Percentiles rank a stretch among this genome's conserved stretches.
Conservation (phyloP, 805 yeast species). For the Candida germanica region DNA sequence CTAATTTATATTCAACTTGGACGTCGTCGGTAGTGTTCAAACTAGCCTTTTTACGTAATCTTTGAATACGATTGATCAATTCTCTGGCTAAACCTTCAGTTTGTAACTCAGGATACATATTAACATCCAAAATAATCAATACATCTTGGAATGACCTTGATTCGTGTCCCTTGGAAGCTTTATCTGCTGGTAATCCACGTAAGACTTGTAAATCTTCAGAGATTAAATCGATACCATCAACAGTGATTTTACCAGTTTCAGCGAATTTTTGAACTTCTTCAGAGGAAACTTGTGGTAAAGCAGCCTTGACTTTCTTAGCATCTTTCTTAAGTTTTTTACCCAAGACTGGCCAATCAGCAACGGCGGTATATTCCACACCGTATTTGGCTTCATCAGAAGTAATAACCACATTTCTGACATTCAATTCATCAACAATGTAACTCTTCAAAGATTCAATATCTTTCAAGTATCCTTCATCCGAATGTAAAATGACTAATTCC, state of each 20-base stretch:
- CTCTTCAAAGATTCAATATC: slow-evolving; percentile 75
- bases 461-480: slow-evolving; percentile 66
- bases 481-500: slow-evolving; percentile 79
- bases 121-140: slow-evolving; percentile 83
- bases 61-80: slow-evolving; percentile 93
- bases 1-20: slow-evolving; percentile 70
- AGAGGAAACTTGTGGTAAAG: slow-evolving; percentile 77
- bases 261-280: slow-evolving; percentile 78
- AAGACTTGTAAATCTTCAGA: slow-evolving; percentile 86
- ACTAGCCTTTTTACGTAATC: slow-evolving; percentile 94
- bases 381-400: slow-evolving; percentile 89
- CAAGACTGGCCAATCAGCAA: slow-evolving; percentile 98
- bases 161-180: slow-evolving; percentile 70
- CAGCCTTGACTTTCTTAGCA: slow-evolving; percentile 91
- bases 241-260: slow-evolving; percentile 68
- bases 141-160: slow-evolving; percentile 87
- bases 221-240: slow-evolving; percentile 85
- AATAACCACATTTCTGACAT: slow-evolving; percentile 81
- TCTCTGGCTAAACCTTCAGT: slow-evolving; percentile 97
- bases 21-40: slow-evolving; percentile 95
- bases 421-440: slow-evolving; percentile 87
- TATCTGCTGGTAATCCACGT: slow-evolving; percentile 78
- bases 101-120: slow-evolving; percentile 80
- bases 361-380: slow-evolving; percentile 89
- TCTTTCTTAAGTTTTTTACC: slow-evolving; percentile 97